Evolutionary conservation across 345 rosid genomes (phyloP).

Genomic region (Syzygium aqueum): DNA sequence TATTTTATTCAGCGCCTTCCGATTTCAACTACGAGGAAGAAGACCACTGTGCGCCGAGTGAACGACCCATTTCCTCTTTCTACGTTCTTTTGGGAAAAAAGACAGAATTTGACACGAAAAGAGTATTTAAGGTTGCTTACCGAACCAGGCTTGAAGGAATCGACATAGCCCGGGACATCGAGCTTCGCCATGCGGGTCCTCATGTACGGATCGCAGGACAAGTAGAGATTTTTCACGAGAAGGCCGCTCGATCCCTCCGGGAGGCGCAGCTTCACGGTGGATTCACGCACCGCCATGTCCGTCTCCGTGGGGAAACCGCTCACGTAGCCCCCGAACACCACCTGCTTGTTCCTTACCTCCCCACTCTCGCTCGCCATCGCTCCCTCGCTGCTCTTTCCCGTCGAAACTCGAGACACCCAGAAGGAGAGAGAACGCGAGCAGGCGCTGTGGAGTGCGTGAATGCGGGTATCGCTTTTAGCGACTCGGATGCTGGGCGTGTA

Average conservation of each 20-base stretch:
- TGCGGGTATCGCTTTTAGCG: background rate
- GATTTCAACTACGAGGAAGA: background rate
- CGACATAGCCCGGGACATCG: background rate
- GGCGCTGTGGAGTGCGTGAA: background rate
- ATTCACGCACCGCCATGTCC: slow-evolving; percentile 12
- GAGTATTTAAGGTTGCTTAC: background rate
- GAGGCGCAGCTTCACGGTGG: background rate
- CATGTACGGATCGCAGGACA: background rate
- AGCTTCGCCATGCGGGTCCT: background rate
- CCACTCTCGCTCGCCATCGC: background rate
- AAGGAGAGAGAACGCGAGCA: background rate
- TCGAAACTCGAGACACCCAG: background rate
- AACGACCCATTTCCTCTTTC: background rate
- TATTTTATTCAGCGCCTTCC: background rate
- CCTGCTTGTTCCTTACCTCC: slow-evolving; percentile 31
- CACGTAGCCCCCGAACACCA: slow-evolving; percentile 22
- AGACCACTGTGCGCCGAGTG: background rate
- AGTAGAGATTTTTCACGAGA: background rate
- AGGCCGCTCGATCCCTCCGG: background rate
- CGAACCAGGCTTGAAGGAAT: background rate
- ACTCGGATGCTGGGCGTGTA: background rate
- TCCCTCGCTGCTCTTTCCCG: background rate
- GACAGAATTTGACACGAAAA: background rate
- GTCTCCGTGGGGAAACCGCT: slow-evolving; percentile 33
- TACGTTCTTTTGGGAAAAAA: background rate